phyloP scores from a whole-genome alignment of 768 basidiomycete species.

The Suillus alpinus region DNA sequence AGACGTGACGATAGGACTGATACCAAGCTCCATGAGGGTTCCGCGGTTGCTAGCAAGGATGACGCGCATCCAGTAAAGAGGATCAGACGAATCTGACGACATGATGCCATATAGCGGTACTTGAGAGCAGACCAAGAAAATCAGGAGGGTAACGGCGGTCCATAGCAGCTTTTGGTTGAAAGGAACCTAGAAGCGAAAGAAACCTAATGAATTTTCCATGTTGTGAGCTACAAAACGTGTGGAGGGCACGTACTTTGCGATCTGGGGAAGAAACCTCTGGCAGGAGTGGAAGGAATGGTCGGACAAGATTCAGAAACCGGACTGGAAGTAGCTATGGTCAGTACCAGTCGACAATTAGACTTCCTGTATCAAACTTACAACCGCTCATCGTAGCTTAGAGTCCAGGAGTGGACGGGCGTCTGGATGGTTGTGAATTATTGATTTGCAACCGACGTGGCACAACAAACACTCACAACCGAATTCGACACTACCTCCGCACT shows the following conservation, averaged over 20 bases:
- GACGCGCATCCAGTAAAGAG: constrained; percentile 99
- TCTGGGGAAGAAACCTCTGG: constrained; percentile 98
- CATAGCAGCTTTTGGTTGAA: constrained; percentile 99
- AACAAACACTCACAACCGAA: not conserved
- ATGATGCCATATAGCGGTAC: constrained; percentile 99
- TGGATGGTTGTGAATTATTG: not conserved
- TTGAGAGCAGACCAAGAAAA: constrained; percentile 99
- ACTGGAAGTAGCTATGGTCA: constrained; percentile 47
- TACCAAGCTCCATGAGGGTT: constrained; percentile 98
- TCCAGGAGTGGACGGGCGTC: constrained; percentile 19
- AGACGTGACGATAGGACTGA: constrained; percentile 94
- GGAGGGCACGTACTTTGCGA: constrained; percentile 67
- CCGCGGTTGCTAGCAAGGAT: constrained; percentile 98
- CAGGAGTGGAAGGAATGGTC: constrained; percentile 94
- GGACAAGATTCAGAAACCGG: constrained; percentile 95
- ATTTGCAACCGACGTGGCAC: not conserved
- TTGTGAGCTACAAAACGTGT: constrained; percentile 8
- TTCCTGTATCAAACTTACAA: constrained; percentile 47
- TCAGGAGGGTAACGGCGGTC: constrained; percentile 98
- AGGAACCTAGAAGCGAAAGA: constrained; percentile 59
- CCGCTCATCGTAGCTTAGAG: constrained; percentile 63
- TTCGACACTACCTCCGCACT: no score
- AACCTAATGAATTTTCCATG: constrained; percentile 5
- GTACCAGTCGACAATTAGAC: not conserved
- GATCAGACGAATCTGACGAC: constrained; percentile 98